phyloP scores from a whole-genome alignment of 352 stramenopile species.

The Globisporangium apiculatum region DNA sequence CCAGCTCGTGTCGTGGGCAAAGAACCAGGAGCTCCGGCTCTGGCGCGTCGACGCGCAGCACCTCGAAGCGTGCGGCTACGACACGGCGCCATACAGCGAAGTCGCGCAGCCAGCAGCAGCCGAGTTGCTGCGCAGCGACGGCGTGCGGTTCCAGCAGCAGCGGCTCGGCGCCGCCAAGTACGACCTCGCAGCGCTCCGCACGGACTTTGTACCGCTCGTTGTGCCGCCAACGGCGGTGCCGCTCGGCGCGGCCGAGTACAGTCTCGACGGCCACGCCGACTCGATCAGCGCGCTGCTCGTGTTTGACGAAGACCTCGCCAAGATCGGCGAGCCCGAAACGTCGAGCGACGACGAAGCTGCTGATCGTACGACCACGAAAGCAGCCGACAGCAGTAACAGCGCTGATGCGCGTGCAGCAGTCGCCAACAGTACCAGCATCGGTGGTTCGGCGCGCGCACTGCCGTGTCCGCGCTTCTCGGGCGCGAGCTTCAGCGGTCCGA shows the following conservation, averaged over 20 bases:
- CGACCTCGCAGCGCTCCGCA: constrained; percentile 63
- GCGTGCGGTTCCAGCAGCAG: constrained; percentile 20
- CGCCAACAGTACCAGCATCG: not conserved
- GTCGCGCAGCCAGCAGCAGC: constrained; percentile 4
- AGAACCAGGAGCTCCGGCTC: constrained; percentile 73
- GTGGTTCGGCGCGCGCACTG: constrained; percentile 24
- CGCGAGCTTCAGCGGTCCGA: constrained; percentile 76
- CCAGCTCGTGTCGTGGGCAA: constrained; percentile 74
- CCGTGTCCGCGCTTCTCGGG: constrained; percentile 76
- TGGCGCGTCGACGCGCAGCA: constrained; percentile 63
- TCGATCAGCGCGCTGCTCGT: constrained; percentile 46
- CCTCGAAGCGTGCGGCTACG: constrained; percentile 51
- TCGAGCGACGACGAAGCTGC: constrained; percentile 13
- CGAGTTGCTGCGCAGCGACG: constrained; percentile 19
- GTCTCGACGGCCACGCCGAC: constrained; percentile 32
- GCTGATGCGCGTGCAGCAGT: not conserved
- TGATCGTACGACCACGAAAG: not conserved
- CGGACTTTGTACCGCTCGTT: constrained; percentile 65
- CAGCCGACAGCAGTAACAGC: not conserved
- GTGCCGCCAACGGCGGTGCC: constrained; percentile 53
- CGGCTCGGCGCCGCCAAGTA: constrained; percentile 34
- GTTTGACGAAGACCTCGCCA: constrained; percentile 67
- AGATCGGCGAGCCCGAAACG: constrained; percentile 23
- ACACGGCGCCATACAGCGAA: constrained; percentile 30
- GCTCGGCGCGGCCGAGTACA: constrained; percentile 59